Base-by-base conservation (phyloP, 768 basidiomycete species). In the Pleurotus tuber-regium region DNA sequence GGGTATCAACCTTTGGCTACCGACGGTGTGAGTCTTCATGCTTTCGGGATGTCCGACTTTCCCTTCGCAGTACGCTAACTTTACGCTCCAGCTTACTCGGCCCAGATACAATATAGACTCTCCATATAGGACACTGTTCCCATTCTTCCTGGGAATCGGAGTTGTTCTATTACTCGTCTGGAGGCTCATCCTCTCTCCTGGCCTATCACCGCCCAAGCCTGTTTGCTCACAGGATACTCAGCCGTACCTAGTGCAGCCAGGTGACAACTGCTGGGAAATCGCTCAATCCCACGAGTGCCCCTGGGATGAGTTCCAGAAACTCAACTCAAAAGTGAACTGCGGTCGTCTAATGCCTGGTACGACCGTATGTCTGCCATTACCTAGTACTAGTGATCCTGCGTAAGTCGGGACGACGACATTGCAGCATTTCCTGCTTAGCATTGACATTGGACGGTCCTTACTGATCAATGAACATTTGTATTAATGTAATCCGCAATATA, bases 121-220 rank as follows among this genome's bases (percentile, higher is more conserved):
- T 11, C 46, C 80, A 4, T 86, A 86, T 59, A 77, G 79, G 19
- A 76, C 82, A 0, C 72, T 88, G 5, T 83, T 85, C 59, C 86
- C 86, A 5, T 88, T 87, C 70, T 84, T 87, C 71, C 80, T 88
- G 52, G 76, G 86, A 43, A 75, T 87, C 36, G 80, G 77, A 9
- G 84, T 82, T 49, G 53, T 80, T 16, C 73, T 88, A 33, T 72
- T 88, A 10, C 76, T 86, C 49, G 66, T 84, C 54, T 86, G 82
- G 79, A 79, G 84, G 9, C 72, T 86, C 39, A 69, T 82, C 12
- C 57, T 79, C 29, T 71, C 70, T 4, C 75, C 76, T 1, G 64
- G 65, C 4, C 69, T 81, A 39, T 61, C 74, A 7, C 52, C 69
- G 1, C 56, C 66, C 2, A 57, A 62, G 14, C 57, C 62, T 38